These are phyloP conservation scores for Wickerhamiella kazuoi DNA, from an alignment of 805 yeast genomes.

Conservation along the genomic window DNA sequence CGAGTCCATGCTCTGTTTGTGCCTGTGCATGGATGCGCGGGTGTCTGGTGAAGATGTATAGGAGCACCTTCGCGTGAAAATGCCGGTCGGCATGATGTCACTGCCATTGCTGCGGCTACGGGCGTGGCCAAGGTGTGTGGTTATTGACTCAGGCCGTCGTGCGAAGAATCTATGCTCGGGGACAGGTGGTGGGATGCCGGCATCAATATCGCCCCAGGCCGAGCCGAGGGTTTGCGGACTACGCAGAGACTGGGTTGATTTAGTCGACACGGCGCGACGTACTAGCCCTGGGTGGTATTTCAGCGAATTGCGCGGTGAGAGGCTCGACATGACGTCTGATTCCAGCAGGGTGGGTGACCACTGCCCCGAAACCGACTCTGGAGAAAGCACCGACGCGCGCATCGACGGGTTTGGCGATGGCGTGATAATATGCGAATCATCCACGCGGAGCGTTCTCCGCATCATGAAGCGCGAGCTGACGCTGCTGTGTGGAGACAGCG, in stretches of 20 bases:
- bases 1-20: not conserved
- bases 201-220: conserved; percentile 1
- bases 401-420: not conserved
- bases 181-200: conserved; percentile 4
- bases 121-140: not conserved
- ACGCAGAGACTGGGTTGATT: too few species aligned
- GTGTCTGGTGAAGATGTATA: not conserved
- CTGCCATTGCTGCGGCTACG: not conserved
- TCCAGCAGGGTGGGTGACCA: not conserved
- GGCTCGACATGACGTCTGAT: not conserved
- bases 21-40: not conserved
- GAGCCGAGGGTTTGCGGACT: too few species aligned
- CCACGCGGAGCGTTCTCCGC: not conserved
- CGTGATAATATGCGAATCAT: not conserved
- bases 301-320: not conserved
- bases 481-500: not conserved
- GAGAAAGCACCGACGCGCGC: not conserved
- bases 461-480: not conserved
- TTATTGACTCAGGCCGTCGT: too few species aligned
- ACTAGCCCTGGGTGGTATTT: not conserved
- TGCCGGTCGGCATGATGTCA: not conserved
- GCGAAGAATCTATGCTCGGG: conserved; percentile 4
- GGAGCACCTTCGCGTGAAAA: not conserved
- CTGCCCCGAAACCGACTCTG: not conserved
- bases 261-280: not conserved